Base-by-base conservation (phyloP, 108 stramenopile genomes). In the Aurantiochytrium sp. region DNA sequence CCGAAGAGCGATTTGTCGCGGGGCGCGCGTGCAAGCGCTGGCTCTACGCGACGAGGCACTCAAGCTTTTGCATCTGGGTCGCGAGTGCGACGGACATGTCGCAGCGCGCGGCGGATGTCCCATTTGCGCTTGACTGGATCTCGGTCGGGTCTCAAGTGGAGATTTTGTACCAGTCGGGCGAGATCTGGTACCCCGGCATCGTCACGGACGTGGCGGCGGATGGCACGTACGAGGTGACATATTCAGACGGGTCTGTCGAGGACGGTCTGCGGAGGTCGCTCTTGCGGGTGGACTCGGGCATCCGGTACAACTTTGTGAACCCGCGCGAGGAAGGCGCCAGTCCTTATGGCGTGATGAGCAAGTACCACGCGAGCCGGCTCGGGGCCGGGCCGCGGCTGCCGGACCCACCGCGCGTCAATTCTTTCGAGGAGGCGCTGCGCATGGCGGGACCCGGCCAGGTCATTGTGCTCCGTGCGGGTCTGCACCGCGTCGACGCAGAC, bases 181-280 rank as follows among this genome's bases (percentile, higher is more conserved):
- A 81, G 24, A 48, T 81, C 32, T 81, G 73, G 73, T 81, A 81
- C 45, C 73, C 73, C 32, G 39, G 36, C 45, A 81, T 81, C 27
- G 45, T 81, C 45, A 48, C 73, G 21, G 73, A 81, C 24, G 73
- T 81, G 36, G 42, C 39, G 6, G n/a, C 39, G 12, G 73, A 81
- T 30, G 73, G 73, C 6, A 81, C 73, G n/a, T 81, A 81, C 73
- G 42, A 81, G 45, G 73, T 81, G 42, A 81, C 73, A n/a, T 81
- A 81, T 24, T 30, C 73, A 12, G 73, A 81, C 32, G 73, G 73
- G 19, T 81, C 32, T 81, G 73, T 81, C 2, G 73, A 81, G 73
- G 19, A 12, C 17, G 73, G 73, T 24, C 45, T 81, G 12, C 73
- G 73, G 12, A 81, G 73, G 45, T 37, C 36, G 15, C 21, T 81